Conservation (phyloP, 1,284 basidiomycete genomes). For the Trichosporon sp. region DNA sequence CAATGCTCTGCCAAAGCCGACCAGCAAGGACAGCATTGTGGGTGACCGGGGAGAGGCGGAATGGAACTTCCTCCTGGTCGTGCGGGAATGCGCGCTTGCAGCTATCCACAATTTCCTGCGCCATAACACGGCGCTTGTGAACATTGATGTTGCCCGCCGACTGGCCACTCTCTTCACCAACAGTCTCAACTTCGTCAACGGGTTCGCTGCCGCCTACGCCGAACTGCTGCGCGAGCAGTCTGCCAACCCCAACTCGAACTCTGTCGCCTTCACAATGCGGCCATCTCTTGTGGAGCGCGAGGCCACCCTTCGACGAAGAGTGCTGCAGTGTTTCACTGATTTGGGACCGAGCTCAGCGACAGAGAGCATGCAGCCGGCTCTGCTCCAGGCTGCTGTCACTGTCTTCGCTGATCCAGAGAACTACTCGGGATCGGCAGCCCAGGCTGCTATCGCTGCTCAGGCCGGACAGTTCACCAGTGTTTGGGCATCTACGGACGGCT, state of each 20-base stretch:
- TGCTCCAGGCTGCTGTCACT: constrained; percentile 82
- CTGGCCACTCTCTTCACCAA: constrained; percentile 85
- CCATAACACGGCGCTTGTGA: constrained; percentile 78
- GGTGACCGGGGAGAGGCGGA: constrained; percentile 72
- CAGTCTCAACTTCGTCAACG: constrained; percentile 82
- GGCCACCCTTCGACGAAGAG: constrained; percentile 76
- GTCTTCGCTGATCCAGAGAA: constrained; percentile 78
- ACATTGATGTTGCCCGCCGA: constrained; percentile 84
- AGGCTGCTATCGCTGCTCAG: constrained; percentile 88
- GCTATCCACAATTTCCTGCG: constrained; percentile 85
- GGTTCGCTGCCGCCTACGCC: constrained; percentile 58
- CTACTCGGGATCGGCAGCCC: constrained; percentile 74
- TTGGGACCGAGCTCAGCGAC: constrained; percentile 78
- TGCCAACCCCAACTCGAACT: constrained; percentile 43
- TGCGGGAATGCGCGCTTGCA: constrained; percentile 86
- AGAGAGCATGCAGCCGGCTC: constrained; percentile 74
- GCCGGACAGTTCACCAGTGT: constrained; percentile 80
- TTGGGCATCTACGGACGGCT: constrained; percentile 86
- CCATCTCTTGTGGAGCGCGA: constrained; percentile 77
- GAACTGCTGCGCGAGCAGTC: constrained; percentile 55
- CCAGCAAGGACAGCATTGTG: constrained; percentile 74
- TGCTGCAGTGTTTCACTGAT: constrained; percentile 85
- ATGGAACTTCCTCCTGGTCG: constrained; percentile 89
- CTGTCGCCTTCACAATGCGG: constrained; percentile 58
- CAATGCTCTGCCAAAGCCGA: constrained; percentile 93